Evolutionary conservation across 2,329 filamentous ascomycete species (phyloP).

Genomic region (Metarhizium album): DNA sequence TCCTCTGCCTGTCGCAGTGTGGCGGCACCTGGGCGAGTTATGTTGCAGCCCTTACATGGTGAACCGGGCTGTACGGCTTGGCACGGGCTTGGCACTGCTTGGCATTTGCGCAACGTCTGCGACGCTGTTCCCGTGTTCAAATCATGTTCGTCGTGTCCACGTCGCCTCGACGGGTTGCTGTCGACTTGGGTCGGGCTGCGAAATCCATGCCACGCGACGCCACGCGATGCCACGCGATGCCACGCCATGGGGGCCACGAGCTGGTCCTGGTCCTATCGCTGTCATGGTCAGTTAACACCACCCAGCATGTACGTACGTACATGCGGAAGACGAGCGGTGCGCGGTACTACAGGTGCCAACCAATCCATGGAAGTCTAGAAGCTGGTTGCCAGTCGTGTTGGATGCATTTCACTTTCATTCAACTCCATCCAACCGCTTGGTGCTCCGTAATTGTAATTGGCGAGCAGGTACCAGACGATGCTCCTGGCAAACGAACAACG

Average conservation of each 20-base stretch:
- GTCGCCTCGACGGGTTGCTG: background rate
- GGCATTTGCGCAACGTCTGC: background rate
- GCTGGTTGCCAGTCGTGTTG: background rate
- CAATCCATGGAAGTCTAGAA: background rate
- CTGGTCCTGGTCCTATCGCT: no score
- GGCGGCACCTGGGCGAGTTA: no score
- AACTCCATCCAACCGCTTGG: no score
- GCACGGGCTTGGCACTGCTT: constrained; percentile 5
- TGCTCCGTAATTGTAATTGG: background rate
- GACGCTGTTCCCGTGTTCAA: background rate
- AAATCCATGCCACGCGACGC: background rate
- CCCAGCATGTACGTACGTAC: no score
- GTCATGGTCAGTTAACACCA: no score
- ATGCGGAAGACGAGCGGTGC: no score
- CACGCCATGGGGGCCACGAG: background rate
- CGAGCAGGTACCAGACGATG: background rate
- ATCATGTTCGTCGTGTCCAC: background rate
- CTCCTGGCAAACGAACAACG: background rate
- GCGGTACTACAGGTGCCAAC: no score
- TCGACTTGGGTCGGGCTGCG: background rate
- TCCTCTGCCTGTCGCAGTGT: no score
- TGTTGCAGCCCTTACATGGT: background rate
- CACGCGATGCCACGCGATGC: background rate
- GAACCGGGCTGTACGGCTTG: background rate
- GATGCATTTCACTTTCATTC: no score